phyloP scores from a whole-genome alignment of 2,329 filamentous ascomycete species.

The Catunica adiposa region DNA sequence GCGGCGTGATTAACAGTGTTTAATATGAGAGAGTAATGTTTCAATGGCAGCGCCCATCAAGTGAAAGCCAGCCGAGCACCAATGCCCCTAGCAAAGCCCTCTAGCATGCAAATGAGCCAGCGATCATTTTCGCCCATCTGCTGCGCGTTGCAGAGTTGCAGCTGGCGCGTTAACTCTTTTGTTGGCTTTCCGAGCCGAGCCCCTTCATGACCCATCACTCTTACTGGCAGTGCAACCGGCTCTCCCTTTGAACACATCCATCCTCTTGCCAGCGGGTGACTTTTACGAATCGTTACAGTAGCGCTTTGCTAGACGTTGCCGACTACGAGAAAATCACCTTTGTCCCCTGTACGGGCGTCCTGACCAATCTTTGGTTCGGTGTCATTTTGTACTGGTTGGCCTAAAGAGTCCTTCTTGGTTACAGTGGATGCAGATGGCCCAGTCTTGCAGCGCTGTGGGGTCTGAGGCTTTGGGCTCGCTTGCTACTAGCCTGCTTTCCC shows the following conservation, averaged over 20 bases:
- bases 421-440: constrained; percentile 1
- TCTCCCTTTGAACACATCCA: neutral
- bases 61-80: neutral
- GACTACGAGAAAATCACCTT: neutral
- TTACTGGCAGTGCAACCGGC: neutral
- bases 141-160: neutral
- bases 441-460: neutral
- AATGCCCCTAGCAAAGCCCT: neutral
- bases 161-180: neutral
- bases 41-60: neutral
- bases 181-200: neutral
- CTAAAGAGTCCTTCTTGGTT: neutral
- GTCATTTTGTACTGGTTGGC: neutral
- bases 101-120: neutral
- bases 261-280: too few relatives aligned
- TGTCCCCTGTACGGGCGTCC: neutral
- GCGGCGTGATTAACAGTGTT: neutral
- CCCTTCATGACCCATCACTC: neutral
- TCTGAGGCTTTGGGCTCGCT: neutral
- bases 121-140: neutral
- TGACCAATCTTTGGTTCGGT: neutral
- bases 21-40: neutral
- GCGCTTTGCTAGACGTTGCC: too few relatives aligned
- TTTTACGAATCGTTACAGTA: too few relatives aligned
- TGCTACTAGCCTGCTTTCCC: neutral